Conservation (phyloP, 495 filamentous ascomycete genomes). For the Neurospora tetraspora region DNA sequence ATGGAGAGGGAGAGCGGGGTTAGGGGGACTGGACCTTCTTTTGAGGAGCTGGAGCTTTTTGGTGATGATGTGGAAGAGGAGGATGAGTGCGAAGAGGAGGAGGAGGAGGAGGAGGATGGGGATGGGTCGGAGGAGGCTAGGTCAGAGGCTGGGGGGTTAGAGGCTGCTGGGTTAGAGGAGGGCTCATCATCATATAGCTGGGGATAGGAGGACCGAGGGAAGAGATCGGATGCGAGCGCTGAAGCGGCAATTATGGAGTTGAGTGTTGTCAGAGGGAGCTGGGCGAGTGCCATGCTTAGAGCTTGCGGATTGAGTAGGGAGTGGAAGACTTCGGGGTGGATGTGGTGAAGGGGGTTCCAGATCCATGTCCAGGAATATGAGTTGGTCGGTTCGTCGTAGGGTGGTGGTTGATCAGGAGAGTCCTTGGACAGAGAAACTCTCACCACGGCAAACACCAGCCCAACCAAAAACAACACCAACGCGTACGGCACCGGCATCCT, state of each 20-base stretch:
- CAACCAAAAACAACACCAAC: constrained; percentile 55
- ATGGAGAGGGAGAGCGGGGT: constrained; percentile 74
- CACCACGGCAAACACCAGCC: constrained; percentile 47
- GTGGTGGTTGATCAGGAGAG: constrained; percentile 10
- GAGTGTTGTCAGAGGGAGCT: constrained; percentile 79
- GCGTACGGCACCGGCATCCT: constrained; percentile 54
- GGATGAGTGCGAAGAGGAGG: neutral
- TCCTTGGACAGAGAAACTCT: neutral
- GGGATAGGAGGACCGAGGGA: constrained; percentile 37
- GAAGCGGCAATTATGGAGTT: constrained; percentile 85
- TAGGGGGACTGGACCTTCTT: constrained; percentile 38
- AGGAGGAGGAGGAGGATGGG: neutral
- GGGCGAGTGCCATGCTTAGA: constrained; percentile 57
- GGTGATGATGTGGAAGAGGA: constrained; percentile 13
- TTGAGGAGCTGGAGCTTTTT: constrained; percentile 23
- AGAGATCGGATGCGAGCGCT: constrained; percentile 61
- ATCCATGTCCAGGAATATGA: neutral
- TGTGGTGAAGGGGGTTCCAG: constrained; percentile 8
- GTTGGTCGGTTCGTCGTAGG: neutral
- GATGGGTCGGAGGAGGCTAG: neutral
- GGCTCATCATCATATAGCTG: neutral
- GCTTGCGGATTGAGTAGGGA: constrained; percentile 43
- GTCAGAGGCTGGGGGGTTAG: neutral
- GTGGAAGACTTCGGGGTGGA: constrained; percentile 41
- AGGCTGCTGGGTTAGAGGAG: too few relatives aligned